Conservation (phyloP, 345 rosid genomes). For the Erucastrum elatum region DNA sequence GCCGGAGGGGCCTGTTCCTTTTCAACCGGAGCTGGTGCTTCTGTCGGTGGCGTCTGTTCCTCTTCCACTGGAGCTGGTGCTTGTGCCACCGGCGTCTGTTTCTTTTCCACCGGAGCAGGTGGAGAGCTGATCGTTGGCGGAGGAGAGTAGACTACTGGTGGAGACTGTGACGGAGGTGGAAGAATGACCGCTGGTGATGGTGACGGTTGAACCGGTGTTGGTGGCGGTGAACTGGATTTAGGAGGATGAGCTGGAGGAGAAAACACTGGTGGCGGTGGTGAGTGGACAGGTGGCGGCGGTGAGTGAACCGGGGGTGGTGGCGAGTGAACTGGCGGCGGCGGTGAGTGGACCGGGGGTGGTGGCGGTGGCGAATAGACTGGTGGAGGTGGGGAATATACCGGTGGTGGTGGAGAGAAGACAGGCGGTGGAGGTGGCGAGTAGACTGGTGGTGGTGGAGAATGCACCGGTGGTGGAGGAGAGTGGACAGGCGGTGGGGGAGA, state of each 20-base stretch:
- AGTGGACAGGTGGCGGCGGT: conserved; percentile 33
- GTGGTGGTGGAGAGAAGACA: neutral
- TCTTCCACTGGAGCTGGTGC: conserved; percentile 30
- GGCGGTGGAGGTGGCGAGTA: conserved; percentile 17
- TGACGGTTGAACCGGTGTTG: conserved; percentile 12
- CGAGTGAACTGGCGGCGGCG: conserved; percentile 34
- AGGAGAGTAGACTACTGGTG: conserved; percentile 29
- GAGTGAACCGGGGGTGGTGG: conserved; percentile 33
- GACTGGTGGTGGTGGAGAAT: conserved; percentile 20
- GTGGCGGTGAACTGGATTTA: conserved; percentile 29
- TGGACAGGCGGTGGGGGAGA: neutral
- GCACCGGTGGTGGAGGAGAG: conserved; percentile 27
- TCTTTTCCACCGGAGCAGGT: conserved; percentile 6
- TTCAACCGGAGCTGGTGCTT: conserved; percentile 38
- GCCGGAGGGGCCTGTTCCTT: conserved; percentile 1
- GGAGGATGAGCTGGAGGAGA: conserved; percentile 38
- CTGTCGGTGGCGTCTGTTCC: neutral
- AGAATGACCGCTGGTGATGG: conserved; percentile 23
- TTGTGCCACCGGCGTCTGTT: neutral
- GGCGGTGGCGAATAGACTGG: conserved; percentile 13
- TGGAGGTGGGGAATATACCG: neutral
- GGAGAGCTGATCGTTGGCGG: conserved; percentile 17
- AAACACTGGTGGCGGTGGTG: conserved; percentile 39
- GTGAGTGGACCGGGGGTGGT: neutral
- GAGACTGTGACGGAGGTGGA: conserved; percentile 30